These are phyloP conservation scores for Xerocomus brunneocitrinus DNA, from an alignment of 768 basidiomycete species.

Conservation along the genomic window DNA sequence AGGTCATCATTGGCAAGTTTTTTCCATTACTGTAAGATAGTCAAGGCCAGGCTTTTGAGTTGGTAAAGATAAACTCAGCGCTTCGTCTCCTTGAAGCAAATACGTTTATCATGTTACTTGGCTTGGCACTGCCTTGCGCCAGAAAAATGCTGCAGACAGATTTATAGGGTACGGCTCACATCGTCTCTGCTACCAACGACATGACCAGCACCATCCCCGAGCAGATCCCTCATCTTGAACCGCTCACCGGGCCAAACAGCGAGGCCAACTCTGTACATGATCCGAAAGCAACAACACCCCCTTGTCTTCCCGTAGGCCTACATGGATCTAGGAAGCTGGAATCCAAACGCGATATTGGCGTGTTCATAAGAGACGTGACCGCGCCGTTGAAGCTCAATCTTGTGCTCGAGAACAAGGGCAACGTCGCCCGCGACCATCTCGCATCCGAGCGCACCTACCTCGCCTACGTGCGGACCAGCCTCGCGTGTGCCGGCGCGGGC, in stretches of 20 bases:
- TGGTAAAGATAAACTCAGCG: too few relatives aligned
- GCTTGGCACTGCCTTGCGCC: background rate
- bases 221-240: conserved; percentile 21
- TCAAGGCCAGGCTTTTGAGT: too few relatives aligned
- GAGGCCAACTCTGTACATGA: conserved; percentile 8
- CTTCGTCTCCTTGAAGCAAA: too few relatives aligned
- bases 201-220: conserved; percentile 14
- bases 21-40: too few relatives aligned
- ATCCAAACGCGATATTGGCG: background rate
- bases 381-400: conserved; percentile 24
- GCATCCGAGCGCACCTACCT: conserved; percentile 62
- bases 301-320: background rate
- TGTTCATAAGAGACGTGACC: background rate
- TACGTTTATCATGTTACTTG: too few relatives aligned
- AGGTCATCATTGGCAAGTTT: too few relatives aligned
- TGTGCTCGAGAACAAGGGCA: conserved; percentile 54
- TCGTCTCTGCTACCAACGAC: background rate
- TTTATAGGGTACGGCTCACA: too few relatives aligned
- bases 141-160: too few relatives aligned
- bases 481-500: conserved; percentile 54
- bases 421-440: conserved; percentile 60
- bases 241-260: conserved; percentile 12
- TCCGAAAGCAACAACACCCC: background rate
- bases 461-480: conserved; percentile 61
- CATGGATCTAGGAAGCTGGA: background rate